Conservation (phyloP, 805 yeast species). For the Hanseniaspora clermontiae region DNA sequence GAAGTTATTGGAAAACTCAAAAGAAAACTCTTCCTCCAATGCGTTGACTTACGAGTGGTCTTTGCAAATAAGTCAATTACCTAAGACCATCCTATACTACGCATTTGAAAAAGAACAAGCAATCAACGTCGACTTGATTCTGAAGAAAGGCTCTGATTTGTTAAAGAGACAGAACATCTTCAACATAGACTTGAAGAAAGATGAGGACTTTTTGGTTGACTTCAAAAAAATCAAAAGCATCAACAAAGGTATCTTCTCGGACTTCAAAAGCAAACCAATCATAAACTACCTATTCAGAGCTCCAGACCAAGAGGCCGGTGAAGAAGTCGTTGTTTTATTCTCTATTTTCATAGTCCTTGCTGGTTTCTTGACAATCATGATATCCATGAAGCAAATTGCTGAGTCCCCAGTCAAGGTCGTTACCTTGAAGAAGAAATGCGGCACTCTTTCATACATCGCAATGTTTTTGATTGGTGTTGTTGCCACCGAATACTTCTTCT, state of each 20-base stretch:
- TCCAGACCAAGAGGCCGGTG: slow-evolving; percentile 41
- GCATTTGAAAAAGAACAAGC: slow-evolving; percentile 16
- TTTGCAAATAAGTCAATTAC: slow-evolving; percentile 16
- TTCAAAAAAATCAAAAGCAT: neutral
- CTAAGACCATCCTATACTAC: slow-evolving; percentile 20
- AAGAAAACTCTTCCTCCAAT: neutral
- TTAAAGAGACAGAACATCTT: slow-evolving; percentile 10
- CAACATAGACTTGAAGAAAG: neutral
- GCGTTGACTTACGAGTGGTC: slow-evolving; percentile 3
- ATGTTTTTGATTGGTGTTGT: slow-evolving; percentile 21
- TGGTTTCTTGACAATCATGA: slow-evolving; percentile 36
- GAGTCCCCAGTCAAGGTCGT: slow-evolving; percentile 19
- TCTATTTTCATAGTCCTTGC: slow-evolving; percentile 32
- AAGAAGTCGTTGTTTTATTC: slow-evolving; percentile 41
- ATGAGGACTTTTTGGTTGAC: neutral
- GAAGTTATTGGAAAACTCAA: neutral
- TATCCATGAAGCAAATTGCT: slow-evolving; percentile 11
- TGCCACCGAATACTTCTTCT: slow-evolving; percentile 25
- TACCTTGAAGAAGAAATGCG: slow-evolving; percentile 23
- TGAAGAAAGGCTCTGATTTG: slow-evolving; percentile 1
- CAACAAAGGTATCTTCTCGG: slow-evolving; percentile 10
- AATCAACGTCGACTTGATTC: slow-evolving; percentile 6
- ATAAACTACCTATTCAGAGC: slow-evolving; percentile 49
- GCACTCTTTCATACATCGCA: slow-evolving; percentile 19
- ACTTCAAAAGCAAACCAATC: slow-evolving; percentile 7